Conservation (phyloP, 805 yeast genomes). For the Wickerhamiella musiphila region DNA sequence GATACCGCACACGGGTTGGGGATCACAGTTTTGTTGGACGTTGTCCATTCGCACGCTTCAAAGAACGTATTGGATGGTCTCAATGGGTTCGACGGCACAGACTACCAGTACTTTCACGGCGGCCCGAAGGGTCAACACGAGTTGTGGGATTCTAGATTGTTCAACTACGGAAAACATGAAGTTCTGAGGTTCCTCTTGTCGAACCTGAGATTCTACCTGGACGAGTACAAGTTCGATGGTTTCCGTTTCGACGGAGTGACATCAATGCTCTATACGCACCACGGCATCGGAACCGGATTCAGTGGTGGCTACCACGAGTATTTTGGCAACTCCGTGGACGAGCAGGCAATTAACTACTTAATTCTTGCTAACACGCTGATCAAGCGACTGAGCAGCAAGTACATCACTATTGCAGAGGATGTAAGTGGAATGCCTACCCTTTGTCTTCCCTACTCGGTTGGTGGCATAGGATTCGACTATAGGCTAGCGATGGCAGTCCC, state of each 20-base stretch:
- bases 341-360: slow-evolving; percentile 70
- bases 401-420: slow-evolving; percentile 83
- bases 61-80: slow-evolving; percentile 89
- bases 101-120: slow-evolving; percentile 83
- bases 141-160: slow-evolving; percentile 91
- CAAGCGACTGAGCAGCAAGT: slow-evolving; percentile 32
- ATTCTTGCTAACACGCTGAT: slow-evolving; percentile 82
- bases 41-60: slow-evolving; percentile 92
- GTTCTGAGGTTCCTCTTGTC: slow-evolving; percentile 73
- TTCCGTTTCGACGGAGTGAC: slow-evolving; percentile 96
- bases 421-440: slow-evolving; percentile 95
- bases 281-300: slow-evolving; percentile 77
- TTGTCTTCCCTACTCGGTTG: slow-evolving; percentile 52
- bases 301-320: slow-evolving; percentile 89
- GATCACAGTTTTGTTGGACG: slow-evolving; percentile 69
- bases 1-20: slow-evolving; percentile 88
- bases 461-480: slow-evolving; percentile 91
- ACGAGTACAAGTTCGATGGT: slow-evolving; percentile 79
- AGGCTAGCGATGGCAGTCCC: slow-evolving; percentile 94
- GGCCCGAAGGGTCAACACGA: slow-evolving; percentile 82
- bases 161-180: slow-evolving; percentile 83
- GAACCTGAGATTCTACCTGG: slow-evolving; percentile 68
- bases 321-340: slow-evolving; percentile 63
- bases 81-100: slow-evolving; percentile 87
- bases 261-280: slow-evolving; percentile 78